Evolutionary conservation across 2,329 filamentous ascomycete species (phyloP).

Genomic region (Colletotrichum incanum): DNA sequence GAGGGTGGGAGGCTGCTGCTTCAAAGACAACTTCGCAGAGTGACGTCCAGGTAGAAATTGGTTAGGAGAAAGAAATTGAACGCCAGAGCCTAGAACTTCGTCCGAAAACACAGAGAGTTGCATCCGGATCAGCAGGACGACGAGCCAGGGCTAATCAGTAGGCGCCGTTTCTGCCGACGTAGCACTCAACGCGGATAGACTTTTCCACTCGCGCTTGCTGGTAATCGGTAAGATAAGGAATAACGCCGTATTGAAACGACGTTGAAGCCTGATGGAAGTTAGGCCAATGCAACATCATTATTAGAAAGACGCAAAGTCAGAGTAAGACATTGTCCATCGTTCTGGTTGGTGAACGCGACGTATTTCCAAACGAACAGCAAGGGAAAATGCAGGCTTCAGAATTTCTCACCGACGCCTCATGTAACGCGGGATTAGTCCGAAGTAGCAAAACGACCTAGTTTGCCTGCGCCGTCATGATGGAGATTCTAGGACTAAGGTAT

Average conservation of each 20-base stretch:
- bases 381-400: background rate
- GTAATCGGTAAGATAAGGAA: background rate
- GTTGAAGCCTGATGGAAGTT: constrained; percentile 24
- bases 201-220: constrained; percentile 29
- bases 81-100: constrained; percentile 25
- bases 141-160: constrained; percentile 14
- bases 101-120: constrained; percentile 27
- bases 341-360: background rate
- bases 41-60: background rate
- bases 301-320: too few relatives aligned
- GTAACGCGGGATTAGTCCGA: background rate
- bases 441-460: background rate
- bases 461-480: background rate
- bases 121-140: constrained; percentile 21
- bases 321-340: background rate
- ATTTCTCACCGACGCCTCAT: background rate
- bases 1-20: background rate
- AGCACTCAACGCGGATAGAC: constrained; percentile 32
- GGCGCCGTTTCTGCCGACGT: constrained; percentile 4
- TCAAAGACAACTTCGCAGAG: background rate
- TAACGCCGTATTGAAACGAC: constrained; percentile 18
- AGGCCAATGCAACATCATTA: background rate
- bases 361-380: too few relatives aligned
- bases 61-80: background rate
- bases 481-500: background rate